A percentile compares a stretch with the other conserved stretches of the same genome.
Conservation (phyloP, 805 yeast genomes). For the Torulaspora indica region DNA sequence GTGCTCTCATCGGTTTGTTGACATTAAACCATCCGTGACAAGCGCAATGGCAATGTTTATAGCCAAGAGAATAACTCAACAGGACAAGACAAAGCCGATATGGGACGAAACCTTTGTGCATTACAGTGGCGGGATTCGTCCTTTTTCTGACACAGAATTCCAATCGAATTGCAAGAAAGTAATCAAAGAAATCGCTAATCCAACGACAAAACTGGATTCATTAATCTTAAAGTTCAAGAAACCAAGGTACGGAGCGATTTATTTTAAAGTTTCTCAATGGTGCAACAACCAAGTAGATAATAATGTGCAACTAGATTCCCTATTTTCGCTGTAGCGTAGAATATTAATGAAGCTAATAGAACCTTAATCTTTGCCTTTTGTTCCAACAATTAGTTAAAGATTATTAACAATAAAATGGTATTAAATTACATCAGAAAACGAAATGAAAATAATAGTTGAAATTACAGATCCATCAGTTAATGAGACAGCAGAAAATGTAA, state of each 20-base stretch:
- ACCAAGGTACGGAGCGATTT: conserved; percentile 21
- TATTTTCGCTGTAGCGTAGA: conserved; percentile 14
- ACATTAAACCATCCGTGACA: conserved; percentile 67
- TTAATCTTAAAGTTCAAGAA: conserved; percentile 25
- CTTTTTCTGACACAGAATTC: conserved; percentile 21
- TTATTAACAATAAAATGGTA: conserved; percentile 3
- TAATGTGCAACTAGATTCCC: conserved; percentile 9
- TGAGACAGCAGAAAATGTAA: conserved; percentile 5
- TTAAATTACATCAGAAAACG: conserved; percentile 6
- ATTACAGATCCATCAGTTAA: conserved; percentile 5
- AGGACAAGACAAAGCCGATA: conserved; percentile 27
- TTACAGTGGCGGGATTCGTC: conserved; percentile 30
- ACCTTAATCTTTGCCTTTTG: neutral
- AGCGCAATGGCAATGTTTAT: conserved; percentile 88
- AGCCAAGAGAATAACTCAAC: conserved; percentile 52
- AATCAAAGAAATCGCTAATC: conserved; percentile 27
- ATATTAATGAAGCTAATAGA: conserved; percentile 2
- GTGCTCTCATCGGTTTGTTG: conserved; percentile 71
- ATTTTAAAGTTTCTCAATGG: conserved; percentile 18
- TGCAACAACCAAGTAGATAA: conserved; percentile 15
- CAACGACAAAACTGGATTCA: conserved; percentile 31
- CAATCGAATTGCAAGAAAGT: conserved; percentile 25
- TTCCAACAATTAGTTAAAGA: neutral
- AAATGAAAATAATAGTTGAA: conserved; percentile 3
- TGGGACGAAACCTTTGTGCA: conserved; percentile 29